Base-by-base conservation (phyloP, 495 filamentous ascomycete genomes). In the Pyrenula aspistea region DNA sequence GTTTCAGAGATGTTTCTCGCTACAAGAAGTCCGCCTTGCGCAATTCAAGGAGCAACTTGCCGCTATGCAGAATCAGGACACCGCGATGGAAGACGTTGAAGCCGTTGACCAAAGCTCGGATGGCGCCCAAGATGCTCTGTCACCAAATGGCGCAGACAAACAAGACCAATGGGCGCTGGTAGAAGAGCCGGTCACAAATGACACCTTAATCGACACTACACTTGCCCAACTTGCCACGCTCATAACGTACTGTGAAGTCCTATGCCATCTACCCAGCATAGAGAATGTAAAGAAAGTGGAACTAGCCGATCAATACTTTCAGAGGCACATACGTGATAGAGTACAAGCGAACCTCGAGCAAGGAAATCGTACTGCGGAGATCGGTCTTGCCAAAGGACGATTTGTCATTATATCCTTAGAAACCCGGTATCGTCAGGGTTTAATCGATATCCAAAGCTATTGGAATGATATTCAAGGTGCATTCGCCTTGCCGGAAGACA, bases 161-260 rank as follows among this genome's bases (percentile, higher is more conserved):
- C 72, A 78, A 49, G 80, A 80, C 59, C 73, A 81, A 62, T 85
- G 82, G 81, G 83, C 77, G 19, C 73, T 73, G 0, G 73, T 88
- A 25, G 70, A 81, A 10, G 78, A 83, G 53, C 82, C 83, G 0
- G 70, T 85, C 20, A 85, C 83, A 1, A 76, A 80, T 25, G 71
- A 76, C 24, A 77, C 82, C 1, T 73, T 88, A 1, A 73, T 86
- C 1, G 85, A 88, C 49, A 87, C 83, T 1, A 73, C 78, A 1
- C 66, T 83, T 24, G 83, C 84, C 12, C 80, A 84, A 59, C 59
- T 87, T 12, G 77, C 77, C 25, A 73, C 82, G 1, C 61, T 87
- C 55, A 79, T 80, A 1, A 68, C 72, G 0, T 61, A 86, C 4
- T 84, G 80, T 61, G 78, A 77, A 56, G 67, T 87, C 23, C 58